A percentile compares a stretch with the other conserved stretches of the same genome.
phyloP scores from a whole-genome alignment of 768 basidiomycete species.

The Phlebiopsis flavidoalba region DNA sequence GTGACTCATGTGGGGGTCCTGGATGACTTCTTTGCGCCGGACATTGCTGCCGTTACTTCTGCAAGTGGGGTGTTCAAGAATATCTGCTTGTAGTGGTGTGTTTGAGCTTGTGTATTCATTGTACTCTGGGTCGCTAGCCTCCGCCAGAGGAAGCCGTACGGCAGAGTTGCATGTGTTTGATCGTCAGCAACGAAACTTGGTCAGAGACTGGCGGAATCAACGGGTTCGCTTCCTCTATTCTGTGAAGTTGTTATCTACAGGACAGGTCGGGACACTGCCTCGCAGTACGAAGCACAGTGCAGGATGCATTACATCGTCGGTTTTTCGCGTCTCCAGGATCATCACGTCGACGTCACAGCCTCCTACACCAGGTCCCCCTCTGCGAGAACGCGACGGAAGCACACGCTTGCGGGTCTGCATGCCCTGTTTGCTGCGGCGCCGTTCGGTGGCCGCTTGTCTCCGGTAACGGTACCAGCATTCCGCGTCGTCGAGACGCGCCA shows the following conservation, averaged over 20 bases:
- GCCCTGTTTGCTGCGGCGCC: conserved; percentile 3
- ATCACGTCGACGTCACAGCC: conserved; percentile 74
- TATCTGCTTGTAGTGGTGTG: no score
- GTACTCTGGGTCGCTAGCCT: conserved; percentile 40
- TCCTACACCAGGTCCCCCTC: conserved; percentile 79
- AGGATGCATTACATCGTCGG: conserved; percentile 60
- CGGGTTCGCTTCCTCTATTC: conserved; percentile 69
- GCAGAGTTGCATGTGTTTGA: conserved; percentile 56
- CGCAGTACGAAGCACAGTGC: background rate
- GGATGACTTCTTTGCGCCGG: conserved; percentile 65
- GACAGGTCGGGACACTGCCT: background rate
- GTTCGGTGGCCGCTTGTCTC: background rate
- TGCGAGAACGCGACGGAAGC: conserved; percentile 73
- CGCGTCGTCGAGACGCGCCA: background rate
- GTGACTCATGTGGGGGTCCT: no score
- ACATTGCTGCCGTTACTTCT: conserved; percentile 67
- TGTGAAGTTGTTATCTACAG: conserved; percentile 24
- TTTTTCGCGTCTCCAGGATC: conserved; percentile 78
- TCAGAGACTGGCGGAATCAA: conserved; percentile 63
- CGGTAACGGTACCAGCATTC: background rate
- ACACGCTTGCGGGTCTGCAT: conserved; percentile 58
- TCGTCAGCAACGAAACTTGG: conserved; percentile 78
- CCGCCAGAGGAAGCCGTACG: no score
- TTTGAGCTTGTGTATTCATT: conserved; percentile 56
- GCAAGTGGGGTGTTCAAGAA: conserved; percentile 75